Conservation (phyloP, 1,139 yeast genomes). For the Candida neerlandica region DNA sequence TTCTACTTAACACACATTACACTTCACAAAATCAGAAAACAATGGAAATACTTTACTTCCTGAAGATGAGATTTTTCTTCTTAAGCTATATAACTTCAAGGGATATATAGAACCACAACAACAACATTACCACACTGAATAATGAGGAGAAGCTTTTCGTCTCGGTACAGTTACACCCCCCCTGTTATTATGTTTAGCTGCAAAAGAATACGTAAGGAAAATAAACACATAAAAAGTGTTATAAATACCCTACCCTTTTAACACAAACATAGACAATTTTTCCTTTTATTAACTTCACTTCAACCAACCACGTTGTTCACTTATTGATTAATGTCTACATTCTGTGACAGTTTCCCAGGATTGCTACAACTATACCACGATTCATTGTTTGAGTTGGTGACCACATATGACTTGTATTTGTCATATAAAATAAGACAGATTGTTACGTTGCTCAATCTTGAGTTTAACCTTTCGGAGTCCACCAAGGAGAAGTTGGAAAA, state of each 20-base stretch:
- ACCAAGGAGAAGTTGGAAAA: slow-evolving; percentile 2
- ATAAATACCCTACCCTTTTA: background rate
- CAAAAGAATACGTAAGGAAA: background rate
- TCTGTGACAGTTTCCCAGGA: background rate
- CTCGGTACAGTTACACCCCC: background rate
- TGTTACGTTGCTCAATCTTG: slow-evolving; percentile 1
- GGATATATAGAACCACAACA: background rate
- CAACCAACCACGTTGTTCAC: no score
- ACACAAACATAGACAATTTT: background rate
- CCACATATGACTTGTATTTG: slow-evolving; percentile 1
- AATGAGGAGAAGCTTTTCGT: background rate
- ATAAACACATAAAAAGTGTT: background rate
- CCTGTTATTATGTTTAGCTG: slow-evolving; percentile 1
- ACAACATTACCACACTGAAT: background rate
- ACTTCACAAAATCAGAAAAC: background rate
- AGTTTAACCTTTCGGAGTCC: background rate
- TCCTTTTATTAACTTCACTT: background rate
- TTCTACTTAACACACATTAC: background rate
- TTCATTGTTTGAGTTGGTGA: background rate
- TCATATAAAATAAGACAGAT: slow-evolving; percentile 1
- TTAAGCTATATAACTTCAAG: background rate
- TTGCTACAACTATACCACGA: slow-evolving; percentile 1
- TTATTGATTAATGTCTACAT: background rate
- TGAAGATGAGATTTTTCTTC: background rate
- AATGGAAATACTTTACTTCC: background rate